Base-by-base conservation (phyloP, 129 eudicot genomes). In the Ambrosia artemisiifolia region DNA sequence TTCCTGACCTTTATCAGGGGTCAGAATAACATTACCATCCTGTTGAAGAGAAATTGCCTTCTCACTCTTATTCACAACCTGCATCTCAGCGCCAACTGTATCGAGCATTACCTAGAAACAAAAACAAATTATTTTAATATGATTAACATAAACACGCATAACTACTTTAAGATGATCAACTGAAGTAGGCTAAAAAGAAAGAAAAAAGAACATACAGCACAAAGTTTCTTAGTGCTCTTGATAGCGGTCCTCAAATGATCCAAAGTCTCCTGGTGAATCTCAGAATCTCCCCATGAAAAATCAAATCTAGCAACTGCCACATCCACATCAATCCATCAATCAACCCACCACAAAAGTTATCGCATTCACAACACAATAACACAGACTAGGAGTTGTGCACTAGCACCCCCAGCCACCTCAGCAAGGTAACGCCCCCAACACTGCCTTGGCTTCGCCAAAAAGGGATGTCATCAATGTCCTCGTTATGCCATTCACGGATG, bases 221-320 rank as follows among this genome's bases (percentile, higher is more conserved):
- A 94, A 50, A 90, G 96, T 56, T 90, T 94, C 80, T 88, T 88
- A 19, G 93, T 86, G 80, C 84, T 82, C 83, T 83, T 94, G 68
- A 85, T 81, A 43, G 99, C 96, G 18, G 67, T 17, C 94, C 73
- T 90, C 88, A 94, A 79, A 79, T 94, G 90, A 62, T 88, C 97
- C 85, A 94, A 71, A 36, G 97, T 94, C 75, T 84, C 91, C 70
- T 94, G 99, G 78, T 94, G 99, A 79, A 78, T 88, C 18, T 78
- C 88, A 4, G 79, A 61, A 71, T 83, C 92, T 66, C 92, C 95
- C 96, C 85, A 94, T 55, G 99, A 94, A 71, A 94, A 90, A 73
- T 94, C 99, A 82, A 94, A 90, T 77, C 99, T 88, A 50, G 97
- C 99, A 46, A 94, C 99, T 94, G 85, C 78, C 24, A 78, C 42